A percentile compares a stretch with the other conserved stretches of the same genome.
Evolutionary conservation across 495 filamentous ascomycete species (phyloP).

Genomic region (Penicillium robsamsonii): DNA sequence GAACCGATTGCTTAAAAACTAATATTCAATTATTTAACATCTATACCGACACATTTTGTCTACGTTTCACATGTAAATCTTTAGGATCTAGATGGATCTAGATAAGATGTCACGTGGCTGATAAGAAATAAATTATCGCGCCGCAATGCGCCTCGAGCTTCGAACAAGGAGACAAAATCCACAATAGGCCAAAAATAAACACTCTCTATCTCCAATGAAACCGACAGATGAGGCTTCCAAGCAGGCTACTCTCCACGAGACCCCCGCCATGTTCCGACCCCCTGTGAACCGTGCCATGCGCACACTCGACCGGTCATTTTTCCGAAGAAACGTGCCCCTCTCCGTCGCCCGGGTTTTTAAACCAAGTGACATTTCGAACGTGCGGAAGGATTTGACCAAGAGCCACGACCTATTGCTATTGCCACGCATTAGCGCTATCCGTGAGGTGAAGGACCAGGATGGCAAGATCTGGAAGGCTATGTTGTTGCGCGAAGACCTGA

Average conservation of each 20-base stretch:
- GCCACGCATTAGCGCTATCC: slow-evolving; percentile 55
- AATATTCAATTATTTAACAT: not conserved
- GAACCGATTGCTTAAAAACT: not conserved
- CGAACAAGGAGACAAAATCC: slow-evolving; percentile 4
- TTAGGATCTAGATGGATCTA: slow-evolving; percentile 27
- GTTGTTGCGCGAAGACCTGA: slow-evolving; percentile 68
- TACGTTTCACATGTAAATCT: not conserved
- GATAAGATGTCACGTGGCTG: slow-evolving; percentile 37
- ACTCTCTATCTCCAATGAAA: slow-evolving; percentile 31
- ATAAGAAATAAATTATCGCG: slow-evolving; percentile 20
- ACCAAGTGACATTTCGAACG: slow-evolving; percentile 63
- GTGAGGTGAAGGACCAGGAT: slow-evolving; percentile 49
- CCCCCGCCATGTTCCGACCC: slow-evolving; percentile 66
- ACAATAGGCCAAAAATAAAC: not conserved
- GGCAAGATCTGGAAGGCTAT: slow-evolving; percentile 64
- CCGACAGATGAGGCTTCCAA: slow-evolving; percentile 17
- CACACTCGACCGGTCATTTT: slow-evolving; percentile 77
- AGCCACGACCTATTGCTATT: slow-evolving; percentile 61
- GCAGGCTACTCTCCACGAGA: slow-evolving; percentile 25
- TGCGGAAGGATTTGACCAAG: slow-evolving; percentile 57
- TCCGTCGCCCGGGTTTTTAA: slow-evolving; percentile 78
- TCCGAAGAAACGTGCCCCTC: slow-evolving; percentile 68
- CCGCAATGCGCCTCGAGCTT: slow-evolving; percentile 16
- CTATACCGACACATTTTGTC: not conserved
- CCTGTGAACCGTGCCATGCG: slow-evolving; percentile 79